phyloP scores from a whole-genome alignment of 495 filamentous ascomycete genomes.

The Annulohypoxylon nitens region DNA sequence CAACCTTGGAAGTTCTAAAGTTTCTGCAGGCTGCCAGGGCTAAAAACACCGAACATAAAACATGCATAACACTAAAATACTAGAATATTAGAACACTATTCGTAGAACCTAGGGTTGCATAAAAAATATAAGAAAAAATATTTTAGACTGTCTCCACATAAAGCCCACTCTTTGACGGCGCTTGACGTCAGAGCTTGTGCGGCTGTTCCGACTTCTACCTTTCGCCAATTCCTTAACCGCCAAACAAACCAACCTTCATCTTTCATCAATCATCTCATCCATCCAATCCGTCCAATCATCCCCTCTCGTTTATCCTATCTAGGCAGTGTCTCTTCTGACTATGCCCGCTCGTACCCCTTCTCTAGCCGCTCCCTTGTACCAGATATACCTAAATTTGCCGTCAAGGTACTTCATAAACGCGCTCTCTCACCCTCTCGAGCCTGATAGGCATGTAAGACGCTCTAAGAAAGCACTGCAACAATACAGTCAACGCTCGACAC shows the following conservation, averaged over 20 bases:
- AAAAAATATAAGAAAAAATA: slow-evolving; percentile 33
- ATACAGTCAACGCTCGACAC: not conserved
- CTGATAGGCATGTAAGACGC: slow-evolving; percentile 25
- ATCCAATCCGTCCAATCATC: slow-evolving; percentile 21
- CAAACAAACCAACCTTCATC: slow-evolving; percentile 12
- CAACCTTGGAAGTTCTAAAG: no score
- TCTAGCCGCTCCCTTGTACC: slow-evolving; percentile 36
- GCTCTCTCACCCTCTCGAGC: not conserved
- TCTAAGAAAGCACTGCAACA: slow-evolving; percentile 30
- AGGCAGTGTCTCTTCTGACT: slow-evolving; percentile 28
- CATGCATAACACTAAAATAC: slow-evolving; percentile 30
- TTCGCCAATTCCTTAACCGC: slow-evolving; percentile 28
- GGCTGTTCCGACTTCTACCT: slow-evolving; percentile 40
- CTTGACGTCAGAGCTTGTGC: slow-evolving; percentile 46
- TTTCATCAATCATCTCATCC: not conserved
- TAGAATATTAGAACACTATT: not conserved
- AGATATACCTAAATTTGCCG: slow-evolving; percentile 25
- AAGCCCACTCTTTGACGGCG: slow-evolving; percentile 28
- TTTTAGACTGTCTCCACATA: slow-evolving; percentile 24
- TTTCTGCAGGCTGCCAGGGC: not conserved
- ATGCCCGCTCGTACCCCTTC: slow-evolving; percentile 32
- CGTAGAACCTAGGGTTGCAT: not conserved
- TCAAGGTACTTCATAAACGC: slow-evolving; percentile 23
- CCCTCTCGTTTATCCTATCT: slow-evolving; percentile 21
- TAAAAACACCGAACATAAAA: slow-evolving; percentile 35